Conservation (phyloP, 1,284 basidiomycete genomes). For the Trichosporon coremiiforme region DNA sequence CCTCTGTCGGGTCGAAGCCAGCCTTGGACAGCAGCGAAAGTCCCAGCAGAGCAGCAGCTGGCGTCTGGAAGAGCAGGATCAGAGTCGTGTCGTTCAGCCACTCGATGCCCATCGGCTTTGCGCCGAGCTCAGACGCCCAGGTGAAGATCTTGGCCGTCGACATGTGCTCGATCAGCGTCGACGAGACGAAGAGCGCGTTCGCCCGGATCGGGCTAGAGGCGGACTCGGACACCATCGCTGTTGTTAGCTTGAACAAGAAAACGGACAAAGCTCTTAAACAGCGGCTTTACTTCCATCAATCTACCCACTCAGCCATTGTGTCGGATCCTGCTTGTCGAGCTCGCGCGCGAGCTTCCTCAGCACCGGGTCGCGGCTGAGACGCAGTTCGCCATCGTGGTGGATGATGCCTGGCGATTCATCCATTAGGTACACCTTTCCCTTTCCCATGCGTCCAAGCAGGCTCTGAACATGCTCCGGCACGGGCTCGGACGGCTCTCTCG, state of each 20-base stretch:
- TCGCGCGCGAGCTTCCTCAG: conserved; percentile 45
- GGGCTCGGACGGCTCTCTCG: conserved; percentile 20
- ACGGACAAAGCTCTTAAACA: background rate
- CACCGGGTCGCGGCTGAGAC: conserved; percentile 45
- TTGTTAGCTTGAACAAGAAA: conserved; percentile 14
- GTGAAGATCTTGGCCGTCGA: conserved; percentile 51
- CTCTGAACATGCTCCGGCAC: conserved; percentile 47
- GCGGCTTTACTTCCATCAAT: no score
- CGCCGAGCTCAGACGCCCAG: conserved; percentile 47
- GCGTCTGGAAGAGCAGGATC: conserved; percentile 45
- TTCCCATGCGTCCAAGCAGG: conserved; percentile 51
- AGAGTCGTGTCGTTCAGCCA: conserved; percentile 54
- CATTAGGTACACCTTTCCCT: conserved; percentile 50
- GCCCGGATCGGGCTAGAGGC: conserved; percentile 39
- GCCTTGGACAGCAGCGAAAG: conserved; percentile 49
- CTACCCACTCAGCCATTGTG: conserved; percentile 45
- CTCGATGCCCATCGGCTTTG: conserved; percentile 51
- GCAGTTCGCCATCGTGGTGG: conserved; percentile 40
- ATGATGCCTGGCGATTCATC: conserved; percentile 51
- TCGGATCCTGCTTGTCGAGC: conserved; percentile 49
- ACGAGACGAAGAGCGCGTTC: conserved; percentile 44
- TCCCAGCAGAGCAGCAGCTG: conserved; percentile 43
- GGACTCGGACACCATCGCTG: conserved; percentile 43
- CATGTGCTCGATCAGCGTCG: conserved; percentile 50
- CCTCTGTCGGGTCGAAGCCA: conserved; percentile 52